Evolutionary conservation across 176 grass and related monocot genomes (phyloP).

Genomic region (Carex littledalei): DNA sequence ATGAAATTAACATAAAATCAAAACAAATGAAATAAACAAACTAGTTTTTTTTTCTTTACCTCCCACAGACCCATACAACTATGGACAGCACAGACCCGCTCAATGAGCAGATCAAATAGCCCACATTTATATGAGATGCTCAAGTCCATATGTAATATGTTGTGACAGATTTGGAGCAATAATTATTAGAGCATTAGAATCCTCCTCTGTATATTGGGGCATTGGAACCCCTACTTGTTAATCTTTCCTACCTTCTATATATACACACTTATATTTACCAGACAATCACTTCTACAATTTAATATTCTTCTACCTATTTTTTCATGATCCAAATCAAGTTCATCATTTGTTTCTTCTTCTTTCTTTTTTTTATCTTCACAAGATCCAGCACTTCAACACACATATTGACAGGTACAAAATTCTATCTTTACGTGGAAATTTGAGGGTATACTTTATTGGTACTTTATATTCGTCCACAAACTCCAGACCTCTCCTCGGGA

Average conservation of each 20-base stretch:
- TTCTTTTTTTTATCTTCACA: background rate
- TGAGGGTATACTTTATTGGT: background rate
- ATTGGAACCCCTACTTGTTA: background rate
- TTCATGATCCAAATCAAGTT: background rate
- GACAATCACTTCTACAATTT: background rate
- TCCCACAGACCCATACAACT: background rate
- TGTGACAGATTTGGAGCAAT: too few relatives aligned
- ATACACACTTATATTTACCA: background rate
- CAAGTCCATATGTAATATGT: too few relatives aligned
- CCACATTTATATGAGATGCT: background rate
- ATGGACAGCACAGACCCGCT: too few relatives aligned
- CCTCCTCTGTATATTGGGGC: too few relatives aligned
- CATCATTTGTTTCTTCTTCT: background rate
- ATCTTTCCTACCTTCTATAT: background rate
- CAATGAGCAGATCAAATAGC: background rate
- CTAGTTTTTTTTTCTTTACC: background rate
- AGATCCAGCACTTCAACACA: background rate
- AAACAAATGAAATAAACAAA: background rate
- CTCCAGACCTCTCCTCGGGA: too few relatives aligned
- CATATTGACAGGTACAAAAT: background rate
- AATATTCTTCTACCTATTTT: background rate
- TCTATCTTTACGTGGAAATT: background rate
- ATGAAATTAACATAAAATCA: background rate
- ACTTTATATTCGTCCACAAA: background rate
- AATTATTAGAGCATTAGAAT: too few relatives aligned